Conservation (phyloP, 75 land plant genomes). For the Larix kaempferi region DNA sequence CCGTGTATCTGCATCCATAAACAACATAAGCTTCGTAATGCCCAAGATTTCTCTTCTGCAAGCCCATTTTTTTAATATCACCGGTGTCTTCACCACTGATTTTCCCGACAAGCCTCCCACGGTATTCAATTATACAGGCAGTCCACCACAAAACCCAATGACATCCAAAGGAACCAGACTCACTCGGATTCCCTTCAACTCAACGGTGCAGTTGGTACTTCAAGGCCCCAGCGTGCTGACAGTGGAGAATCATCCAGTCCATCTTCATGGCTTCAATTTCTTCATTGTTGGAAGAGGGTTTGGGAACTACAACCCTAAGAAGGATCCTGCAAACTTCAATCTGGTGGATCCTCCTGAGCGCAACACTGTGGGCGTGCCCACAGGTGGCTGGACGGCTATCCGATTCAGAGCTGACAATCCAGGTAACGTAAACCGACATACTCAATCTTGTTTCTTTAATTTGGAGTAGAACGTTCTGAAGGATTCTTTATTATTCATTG, state of each 20-base stretch:
- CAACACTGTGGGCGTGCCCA: constrained; percentile 68
- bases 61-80: constrained; percentile 47
- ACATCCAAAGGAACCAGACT: constrained; percentile 50
- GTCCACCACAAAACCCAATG: constrained; percentile 40
- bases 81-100: constrained; percentile 37
- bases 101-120: constrained; percentile 58
- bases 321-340: constrained; percentile 59
- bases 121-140: constrained; percentile 71
- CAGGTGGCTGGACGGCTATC: constrained; percentile 76
- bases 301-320: constrained; percentile 55
- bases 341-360: constrained; percentile 72
- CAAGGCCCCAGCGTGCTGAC: constrained; percentile 68
- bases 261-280: constrained; percentile 84
- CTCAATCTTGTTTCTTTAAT: no score
- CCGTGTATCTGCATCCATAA: constrained; percentile 44
- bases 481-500: not conserved
- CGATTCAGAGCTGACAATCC: constrained; percentile 83
- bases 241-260: constrained; percentile 75
- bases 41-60: constrained; percentile 49
- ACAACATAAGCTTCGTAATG: constrained; percentile 68
- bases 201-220: constrained; percentile 70
- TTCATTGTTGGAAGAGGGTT: constrained; percentile 63
- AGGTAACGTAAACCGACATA: constrained; percentile 46
- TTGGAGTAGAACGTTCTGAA: not conserved
- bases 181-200: constrained; percentile 48